A percentile compares a stretch with the other conserved stretches of the same genome.
Evolutionary conservation across 73 alveolate genomes (phyloP).

Genomic region (Stentor coeruleus): DNA sequence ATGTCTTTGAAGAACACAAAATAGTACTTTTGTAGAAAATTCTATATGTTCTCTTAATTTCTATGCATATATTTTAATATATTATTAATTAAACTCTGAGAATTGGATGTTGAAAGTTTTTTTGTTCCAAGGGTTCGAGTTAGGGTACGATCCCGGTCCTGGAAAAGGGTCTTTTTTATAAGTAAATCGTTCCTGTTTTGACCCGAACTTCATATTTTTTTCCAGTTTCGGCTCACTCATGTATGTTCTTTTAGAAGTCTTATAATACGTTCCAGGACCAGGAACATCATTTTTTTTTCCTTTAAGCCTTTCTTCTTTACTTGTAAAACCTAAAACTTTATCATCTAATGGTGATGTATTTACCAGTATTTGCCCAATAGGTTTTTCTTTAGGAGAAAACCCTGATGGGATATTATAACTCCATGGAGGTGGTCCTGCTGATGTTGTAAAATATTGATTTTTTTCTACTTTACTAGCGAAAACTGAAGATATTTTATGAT

Average conservation of each 20-base stretch:
- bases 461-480: conserved; percentile 11
- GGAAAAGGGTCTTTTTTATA: not conserved
- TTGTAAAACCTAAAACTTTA: conserved; percentile 28
- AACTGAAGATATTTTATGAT: not conserved
- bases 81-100: not conserved
- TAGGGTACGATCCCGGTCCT: not conserved
- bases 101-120: not conserved
- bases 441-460: not conserved
- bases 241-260: not conserved
- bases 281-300: conserved; percentile 27
- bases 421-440: conserved; percentile 67
- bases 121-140: conserved; percentile 4
- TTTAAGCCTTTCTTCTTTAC: conserved; percentile 39
- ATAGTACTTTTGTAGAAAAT: no score
- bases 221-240: not conserved
- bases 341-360: not conserved
- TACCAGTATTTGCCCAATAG: conserved; percentile 44
- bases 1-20: no score
- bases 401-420: conserved; percentile 48
- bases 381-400: conserved; percentile 33
- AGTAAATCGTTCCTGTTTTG: conserved; percentile 41
- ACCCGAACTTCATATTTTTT: conserved; percentile 54
- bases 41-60: no score
- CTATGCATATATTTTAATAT: no score
- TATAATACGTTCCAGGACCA: conserved; percentile 43